Percentiles rank a stretch among this genome's conserved stretches.
Conservation (phyloP, 2,329 filamentous ascomycete species). For the Gnomoniopsis smithogilvyi region DNA sequence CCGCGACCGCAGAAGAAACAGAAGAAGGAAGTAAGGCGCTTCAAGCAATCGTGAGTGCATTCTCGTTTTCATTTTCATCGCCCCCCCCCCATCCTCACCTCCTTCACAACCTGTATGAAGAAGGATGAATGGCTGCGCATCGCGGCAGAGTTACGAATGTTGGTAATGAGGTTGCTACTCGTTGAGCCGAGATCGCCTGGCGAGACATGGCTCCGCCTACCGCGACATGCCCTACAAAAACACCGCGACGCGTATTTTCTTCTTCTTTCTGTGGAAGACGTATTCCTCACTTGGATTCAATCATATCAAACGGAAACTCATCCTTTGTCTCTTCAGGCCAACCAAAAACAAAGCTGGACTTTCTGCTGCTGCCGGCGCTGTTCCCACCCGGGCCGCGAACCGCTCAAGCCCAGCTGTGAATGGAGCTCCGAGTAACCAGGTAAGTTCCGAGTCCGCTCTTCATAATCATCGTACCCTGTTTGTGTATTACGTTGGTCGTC, state of each 20-base stretch:
- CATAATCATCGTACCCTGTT: conserved; percentile 1
- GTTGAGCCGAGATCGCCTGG: neutral
- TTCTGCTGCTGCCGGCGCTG: conserved; percentile 51
- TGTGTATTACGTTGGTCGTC: neutral
- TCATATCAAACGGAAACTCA: conserved; percentile 11
- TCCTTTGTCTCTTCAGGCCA: conserved; percentile 49
- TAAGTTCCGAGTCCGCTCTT: conserved; percentile 34
- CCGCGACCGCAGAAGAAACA: conserved; percentile 56
- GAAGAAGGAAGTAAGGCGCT: conserved; percentile 43
- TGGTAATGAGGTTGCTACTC: neutral
- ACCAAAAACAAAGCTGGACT: conserved; percentile 70
- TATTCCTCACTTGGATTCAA: neutral
- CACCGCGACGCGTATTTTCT: no score
- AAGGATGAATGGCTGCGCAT: neutral
- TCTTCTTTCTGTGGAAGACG: no score
- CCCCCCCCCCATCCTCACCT: conserved; percentile 1
- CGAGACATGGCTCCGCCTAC: neutral
- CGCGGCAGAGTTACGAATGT: neutral
- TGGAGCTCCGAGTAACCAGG: conserved; percentile 51
- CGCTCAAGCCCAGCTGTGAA: conserved; percentile 59
- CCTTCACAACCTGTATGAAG: neutral
- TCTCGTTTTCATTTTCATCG: neutral
- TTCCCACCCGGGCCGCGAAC: conserved; percentile 61
- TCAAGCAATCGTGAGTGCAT: conserved; percentile 66
- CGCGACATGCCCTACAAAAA: neutral